These are phyloP conservation scores for Fimicolochytrium jonesii DNA, from an alignment of 192 early-diverging fungal species.

Conservation along the genomic window DNA sequence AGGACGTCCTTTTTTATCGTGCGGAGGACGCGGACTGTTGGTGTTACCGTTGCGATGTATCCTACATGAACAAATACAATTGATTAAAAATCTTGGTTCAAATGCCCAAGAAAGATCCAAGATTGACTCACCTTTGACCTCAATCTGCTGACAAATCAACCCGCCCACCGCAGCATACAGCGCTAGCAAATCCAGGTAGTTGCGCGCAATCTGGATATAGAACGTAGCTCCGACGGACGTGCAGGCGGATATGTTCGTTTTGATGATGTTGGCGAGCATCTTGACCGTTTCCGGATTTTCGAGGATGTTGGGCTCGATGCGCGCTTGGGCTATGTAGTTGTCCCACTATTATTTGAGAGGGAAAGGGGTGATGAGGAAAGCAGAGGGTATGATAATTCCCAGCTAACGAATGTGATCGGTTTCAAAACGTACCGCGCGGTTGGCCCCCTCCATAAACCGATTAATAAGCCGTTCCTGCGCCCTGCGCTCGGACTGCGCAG, in stretches of 20 bases:
- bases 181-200: conserved; percentile 86
- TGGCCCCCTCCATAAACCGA: conserved; percentile 86
- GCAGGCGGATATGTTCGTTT: conserved; percentile 93
- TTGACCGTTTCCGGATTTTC: conserved; percentile 79
- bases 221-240: conserved; percentile 83
- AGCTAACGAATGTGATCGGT: too few relatives aligned
- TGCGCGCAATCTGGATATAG: conserved; percentile 81
- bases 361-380: too few relatives aligned
- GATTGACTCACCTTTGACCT: too few relatives aligned
- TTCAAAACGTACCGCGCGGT: conserved; percentile 66
- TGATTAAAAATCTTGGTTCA: too few relatives aligned
- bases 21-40: conserved; percentile 82
- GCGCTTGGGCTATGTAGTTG: conserved; percentile 67
- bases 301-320: conserved; percentile 61
- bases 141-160: too few relatives aligned
- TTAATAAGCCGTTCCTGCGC: conserved; percentile 78
- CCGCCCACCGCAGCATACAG: conserved; percentile 87
- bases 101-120: too few relatives aligned
- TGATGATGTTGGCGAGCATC: conserved; percentile 86
- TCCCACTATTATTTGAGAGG: too few relatives aligned
- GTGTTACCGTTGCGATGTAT: conserved; percentile 85
- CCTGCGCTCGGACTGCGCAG: conserved; percentile 77
- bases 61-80: conserved; percentile 50
- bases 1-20: conserved; percentile 97
- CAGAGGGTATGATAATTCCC: too few relatives aligned